Conservation (phyloP, 169 alveolate species). For the Pseudocohnilembus persalinus region DNA sequence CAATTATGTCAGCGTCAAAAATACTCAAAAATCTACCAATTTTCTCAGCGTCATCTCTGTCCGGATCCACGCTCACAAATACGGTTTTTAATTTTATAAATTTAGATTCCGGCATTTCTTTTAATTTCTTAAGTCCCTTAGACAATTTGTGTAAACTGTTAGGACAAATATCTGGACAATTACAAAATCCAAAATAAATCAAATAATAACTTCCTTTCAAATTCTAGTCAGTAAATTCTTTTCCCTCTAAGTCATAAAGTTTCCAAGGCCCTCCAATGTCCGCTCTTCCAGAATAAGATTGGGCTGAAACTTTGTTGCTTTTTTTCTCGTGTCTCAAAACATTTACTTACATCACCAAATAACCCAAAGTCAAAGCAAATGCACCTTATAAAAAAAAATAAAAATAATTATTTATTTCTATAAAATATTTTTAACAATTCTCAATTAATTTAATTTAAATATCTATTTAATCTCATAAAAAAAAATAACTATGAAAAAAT, state of each 20-base stretch:
- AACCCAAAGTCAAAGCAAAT: conserved; percentile 13
- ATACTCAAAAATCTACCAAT: conserved; percentile 50
- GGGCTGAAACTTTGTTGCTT: conserved; percentile 1
- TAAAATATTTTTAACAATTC: too few species aligned
- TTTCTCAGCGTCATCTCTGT: conserved; percentile 61
- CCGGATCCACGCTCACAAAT: conserved; percentile 74
- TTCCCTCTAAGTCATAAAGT: conserved; percentile 63
- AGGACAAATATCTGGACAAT: conserved; percentile 80
- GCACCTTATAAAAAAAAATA: conserved; percentile 18
- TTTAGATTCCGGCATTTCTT: conserved; percentile 54
- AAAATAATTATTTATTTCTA: too few species aligned
- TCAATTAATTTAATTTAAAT: too few species aligned
- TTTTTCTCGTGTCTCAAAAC: conserved; percentile 17
- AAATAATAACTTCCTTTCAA: conserved; percentile 62
- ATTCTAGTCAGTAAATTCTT: conserved; percentile 51
- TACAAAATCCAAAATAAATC: conserved; percentile 70
- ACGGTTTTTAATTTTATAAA: conserved; percentile 58
- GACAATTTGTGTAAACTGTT: conserved; percentile 52
- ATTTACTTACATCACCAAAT: conserved; percentile 18
- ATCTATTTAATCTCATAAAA: too few species aligned
- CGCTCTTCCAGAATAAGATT: conserved; percentile 56
- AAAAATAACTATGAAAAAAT: too few species aligned
- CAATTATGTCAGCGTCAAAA: conserved; percentile 62
- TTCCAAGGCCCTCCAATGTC: conserved; percentile 73
- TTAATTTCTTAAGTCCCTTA: conserved; percentile 50